These are phyloP conservation scores for Logfia minima DNA, from an alignment of 129 eudicot species.

Conservation along the genomic window DNA sequence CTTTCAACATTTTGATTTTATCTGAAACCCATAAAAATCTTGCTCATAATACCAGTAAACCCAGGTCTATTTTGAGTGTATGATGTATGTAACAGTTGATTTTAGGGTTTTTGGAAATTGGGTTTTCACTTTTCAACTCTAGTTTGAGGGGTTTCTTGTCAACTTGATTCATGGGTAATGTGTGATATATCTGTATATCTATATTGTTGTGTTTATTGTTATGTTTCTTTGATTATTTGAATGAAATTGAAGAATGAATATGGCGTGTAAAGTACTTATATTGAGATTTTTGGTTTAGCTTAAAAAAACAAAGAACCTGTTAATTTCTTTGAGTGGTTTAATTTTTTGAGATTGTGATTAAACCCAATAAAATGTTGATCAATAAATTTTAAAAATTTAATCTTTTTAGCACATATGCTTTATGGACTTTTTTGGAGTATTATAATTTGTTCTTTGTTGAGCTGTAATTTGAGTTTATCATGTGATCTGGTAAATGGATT, in stretches of 20 bases:
- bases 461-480: not conserved
- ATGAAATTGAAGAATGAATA: not conserved
- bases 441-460: not conserved
- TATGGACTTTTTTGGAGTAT: not conserved
- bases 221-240: not conserved
- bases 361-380: not conserved
- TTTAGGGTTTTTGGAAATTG: not conserved
- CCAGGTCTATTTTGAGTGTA: not conserved
- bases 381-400: too few relatives aligned
- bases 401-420: not conserved
- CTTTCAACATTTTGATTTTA: constrained; percentile 10
- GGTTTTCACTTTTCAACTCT: not conserved
- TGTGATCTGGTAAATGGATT: not conserved
- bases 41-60: not conserved
- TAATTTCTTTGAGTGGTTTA: not conserved
- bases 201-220: not conserved
- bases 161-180: constrained; percentile 1
- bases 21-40: constrained; percentile 13
- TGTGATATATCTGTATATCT: not conserved
- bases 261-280: not conserved
- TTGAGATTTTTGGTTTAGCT: constrained; percentile 14
- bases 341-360: constrained; percentile 6
- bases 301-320: not conserved
- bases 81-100: not conserved
- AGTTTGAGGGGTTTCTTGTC: not conserved